Evolutionary conservation across 2,329 filamentous ascomycete genomes (phyloP), one percentile per base, ranked within the genome.

Genomic region (Aphanoascus verrucosus): DNA sequence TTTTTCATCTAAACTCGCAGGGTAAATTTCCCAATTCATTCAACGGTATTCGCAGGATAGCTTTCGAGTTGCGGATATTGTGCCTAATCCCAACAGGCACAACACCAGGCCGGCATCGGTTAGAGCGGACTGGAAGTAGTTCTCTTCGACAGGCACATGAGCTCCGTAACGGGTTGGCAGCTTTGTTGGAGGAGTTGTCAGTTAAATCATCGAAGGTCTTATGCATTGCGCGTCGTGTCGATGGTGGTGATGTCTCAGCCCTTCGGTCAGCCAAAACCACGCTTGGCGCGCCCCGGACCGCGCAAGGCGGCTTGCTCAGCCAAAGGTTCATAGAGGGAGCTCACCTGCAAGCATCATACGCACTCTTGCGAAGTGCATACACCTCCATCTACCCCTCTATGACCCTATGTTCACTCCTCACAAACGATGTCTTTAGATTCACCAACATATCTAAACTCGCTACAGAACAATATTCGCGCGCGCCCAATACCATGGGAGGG

Each of bases 401-500:
- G 19, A 9, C 20, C 35, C 35, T 40, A 49, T 40, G 46, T 7
- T 35, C 35, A 8, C 15, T 23, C 19, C 14, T 49, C 59, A 59
- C 55, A 58, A 59, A 67, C 59, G 38, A 96, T 96, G 90, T 91
- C 89, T 68, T 81, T 94, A 70, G 89, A 96, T 68, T 86, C 88
- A 62, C 90, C 90, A 56, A 86, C 87, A 56, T 96, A 96, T 72
- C 80, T 87, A 60, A 79, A 82, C 67, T 91, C 88, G 62, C 80
- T 96, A 62, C 90, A 95, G 76, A 94, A 88, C 81, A 97, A 97
- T 77, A 95, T 97, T 69, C 88, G 93, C 67, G 86, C 88, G 67
- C 83, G 93, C 62, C 90, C 90, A 60, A 95, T 98, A 72, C 90
- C 91, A 55, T 98, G 93, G 93, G 91, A 97, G 72, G 91, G 91